A percentile compares a stretch with the other conserved stretches of the same genome.
Evolutionary conservation across 2,329 filamentous ascomycete species (phyloP).

Genomic region (Alternaria sp.): DNA sequence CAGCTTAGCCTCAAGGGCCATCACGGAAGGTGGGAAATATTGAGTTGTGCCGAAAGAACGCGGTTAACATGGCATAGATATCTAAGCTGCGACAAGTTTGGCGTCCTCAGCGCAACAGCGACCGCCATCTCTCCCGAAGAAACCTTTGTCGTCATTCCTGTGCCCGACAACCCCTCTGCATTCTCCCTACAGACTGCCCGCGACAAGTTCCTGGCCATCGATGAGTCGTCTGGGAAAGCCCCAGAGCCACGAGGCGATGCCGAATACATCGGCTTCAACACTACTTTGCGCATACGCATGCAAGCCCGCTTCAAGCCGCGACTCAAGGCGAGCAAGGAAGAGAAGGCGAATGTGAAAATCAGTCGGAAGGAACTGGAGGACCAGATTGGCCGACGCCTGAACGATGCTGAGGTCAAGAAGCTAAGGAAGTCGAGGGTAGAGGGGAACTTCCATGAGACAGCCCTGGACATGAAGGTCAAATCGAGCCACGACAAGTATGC

Average conservation of each 20-base stretch:
- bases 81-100: conserved; percentile 84
- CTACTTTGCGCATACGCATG: conserved; percentile 85
- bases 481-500: conserved; percentile 69
- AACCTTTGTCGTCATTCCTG: conserved; percentile 73
- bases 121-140: conserved; percentile 87
- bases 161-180: conserved; percentile 70
- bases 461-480: conserved; percentile 89
- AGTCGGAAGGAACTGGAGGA: conserved; percentile 85
- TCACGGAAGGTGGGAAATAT: conserved; percentile 73
- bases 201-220: conserved; percentile 73
- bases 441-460: conserved; percentile 86
- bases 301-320: conserved; percentile 92
- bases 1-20: conserved; percentile 86
- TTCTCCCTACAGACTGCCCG: conserved; percentile 78
- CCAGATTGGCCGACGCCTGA: conserved; percentile 75
- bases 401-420: conserved; percentile 85
- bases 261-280: conserved; percentile 70
- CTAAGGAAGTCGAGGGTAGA: conserved; percentile 84
- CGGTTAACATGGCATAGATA: conserved; percentile 64
- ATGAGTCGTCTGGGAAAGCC: conserved; percentile 47
- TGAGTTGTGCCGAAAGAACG: neutral
- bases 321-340: conserved; percentile 79
- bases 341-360: conserved; percentile 84
- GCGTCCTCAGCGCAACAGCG: conserved; percentile 76
- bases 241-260: conserved; percentile 81